A percentile compares a stretch with the other conserved stretches of the same genome.
Conservation (phyloP, 352 stramenopile genomes). For the Pythium aquatile region DNA sequence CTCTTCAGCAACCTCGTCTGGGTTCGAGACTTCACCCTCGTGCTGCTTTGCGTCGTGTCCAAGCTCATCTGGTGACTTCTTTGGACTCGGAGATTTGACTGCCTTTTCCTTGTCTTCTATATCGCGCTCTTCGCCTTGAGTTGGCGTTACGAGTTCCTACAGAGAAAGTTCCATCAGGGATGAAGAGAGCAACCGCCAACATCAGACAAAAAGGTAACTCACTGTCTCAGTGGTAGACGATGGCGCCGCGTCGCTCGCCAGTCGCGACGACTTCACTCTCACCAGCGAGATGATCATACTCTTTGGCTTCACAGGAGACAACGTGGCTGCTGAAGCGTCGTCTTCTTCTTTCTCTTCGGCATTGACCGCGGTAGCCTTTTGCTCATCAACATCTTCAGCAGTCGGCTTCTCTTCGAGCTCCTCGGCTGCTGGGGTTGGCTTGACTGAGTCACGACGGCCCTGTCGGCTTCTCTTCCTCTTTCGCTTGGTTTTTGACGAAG, state of each 20-base stretch:
- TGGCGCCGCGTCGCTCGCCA: neutral
- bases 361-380: neutral
- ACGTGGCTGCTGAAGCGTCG: neutral
- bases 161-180: neutral
- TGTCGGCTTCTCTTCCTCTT: constrained; percentile 29
- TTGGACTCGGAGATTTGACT: neutral
- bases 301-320: constrained; percentile 1
- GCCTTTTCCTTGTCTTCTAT: neutral
- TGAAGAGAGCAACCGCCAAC: neutral
- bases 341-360: neutral
- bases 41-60: neutral
- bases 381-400: neutral
- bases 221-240: neutral
- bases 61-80: neutral
- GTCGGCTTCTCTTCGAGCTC: neutral
- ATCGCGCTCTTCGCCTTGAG: neutral
- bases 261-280: constrained; percentile 12
- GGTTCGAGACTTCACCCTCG: neutral
- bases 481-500: constrained; percentile 26
- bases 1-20: neutral
- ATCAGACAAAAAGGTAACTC: neutral
- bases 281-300: constrained; percentile 13
- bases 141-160: neutral
- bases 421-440: neutral
- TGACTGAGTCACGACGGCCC: neutral